Base-by-base conservation (phyloP, 768 basidiomycete species). In the Hygrophorus pudorinus region DNA sequence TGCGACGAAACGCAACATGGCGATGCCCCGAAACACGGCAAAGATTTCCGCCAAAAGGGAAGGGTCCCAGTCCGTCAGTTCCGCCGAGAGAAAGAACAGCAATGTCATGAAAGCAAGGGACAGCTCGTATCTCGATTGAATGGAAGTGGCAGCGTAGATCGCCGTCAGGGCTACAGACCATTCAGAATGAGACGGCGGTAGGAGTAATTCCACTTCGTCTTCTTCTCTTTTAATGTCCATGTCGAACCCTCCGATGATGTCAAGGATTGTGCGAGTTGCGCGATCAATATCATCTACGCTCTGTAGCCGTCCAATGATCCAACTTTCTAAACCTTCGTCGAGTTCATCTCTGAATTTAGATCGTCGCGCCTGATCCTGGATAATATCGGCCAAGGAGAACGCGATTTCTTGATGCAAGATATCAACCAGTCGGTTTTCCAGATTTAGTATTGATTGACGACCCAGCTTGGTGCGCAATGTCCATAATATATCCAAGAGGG, bases 71-170 rank as follows among this genome's bases (percentile, higher is more conserved):
- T 67, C 62, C 29, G 65, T 62, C n/a, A 82, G 61, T 31, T 79
- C 74, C 18, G 80, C 76, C 5, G 76, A 70, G 41, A 85, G 66
- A 65, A 86, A 85, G 57, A 86, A 80, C 13, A 89, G 67, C 20
- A 88, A 60, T 17, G 72, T 70, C 41, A 85, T 63, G 36, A 90
- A 62, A 9, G 77, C 71, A 16, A 85, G 65, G 48, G 76, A 76
- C 27, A 89, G 67, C 43, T 87, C 83, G 57, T 89, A 87, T 58
- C 88, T 73, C 10, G 81, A 85, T 49, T 78, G 70, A 37, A 85
- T 65, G 3, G 83, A 72, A 41, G 71, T 73, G 12, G 70, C 65
- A 29, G 75, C 66, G 57, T 86, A 91, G 24, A 73, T 66, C 18
- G 82, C 70, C 27, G 76, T 74, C 27, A 85, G 64, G 24, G 76